phyloP scores from a whole-genome alignment of 208 protist species.

The Trichomonas tenax region DNA sequence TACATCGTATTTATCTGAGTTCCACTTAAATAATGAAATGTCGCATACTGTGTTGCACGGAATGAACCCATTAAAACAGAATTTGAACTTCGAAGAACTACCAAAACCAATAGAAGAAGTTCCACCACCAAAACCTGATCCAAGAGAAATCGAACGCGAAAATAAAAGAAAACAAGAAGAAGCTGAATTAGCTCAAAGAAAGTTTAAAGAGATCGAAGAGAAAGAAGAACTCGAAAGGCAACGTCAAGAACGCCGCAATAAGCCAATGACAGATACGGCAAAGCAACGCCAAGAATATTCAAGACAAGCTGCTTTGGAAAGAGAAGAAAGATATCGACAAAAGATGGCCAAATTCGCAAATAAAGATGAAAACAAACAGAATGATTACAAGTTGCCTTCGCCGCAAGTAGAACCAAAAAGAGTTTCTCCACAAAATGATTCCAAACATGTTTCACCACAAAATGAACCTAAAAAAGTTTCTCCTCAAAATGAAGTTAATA shows the following conservation, averaged over 20 bases:
- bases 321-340: background rate
- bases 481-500: too few relatives aligned
- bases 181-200: background rate
- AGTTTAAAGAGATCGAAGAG: background rate
- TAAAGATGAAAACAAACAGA: background rate
- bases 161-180: background rate
- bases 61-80: background rate
- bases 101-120: background rate
- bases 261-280: background rate
- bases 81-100: background rate
- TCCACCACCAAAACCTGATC: background rate
- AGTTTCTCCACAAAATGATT: too few relatives aligned
- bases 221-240: background rate
- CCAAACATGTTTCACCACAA: too few relatives aligned
- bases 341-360: background rate
- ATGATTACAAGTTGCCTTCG: background rate
- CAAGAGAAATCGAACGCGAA: background rate
- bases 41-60: background rate
- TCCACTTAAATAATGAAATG: background rate
- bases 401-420: too few relatives aligned
- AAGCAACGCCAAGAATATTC: background rate
- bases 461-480: too few relatives aligned
- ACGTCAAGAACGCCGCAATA: background rate
- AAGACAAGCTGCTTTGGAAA: background rate
- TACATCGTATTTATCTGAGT: background rate